phyloP scores from a whole-genome alignment of 179 eudicot genomes.

The Drosera spatulata region DNA sequence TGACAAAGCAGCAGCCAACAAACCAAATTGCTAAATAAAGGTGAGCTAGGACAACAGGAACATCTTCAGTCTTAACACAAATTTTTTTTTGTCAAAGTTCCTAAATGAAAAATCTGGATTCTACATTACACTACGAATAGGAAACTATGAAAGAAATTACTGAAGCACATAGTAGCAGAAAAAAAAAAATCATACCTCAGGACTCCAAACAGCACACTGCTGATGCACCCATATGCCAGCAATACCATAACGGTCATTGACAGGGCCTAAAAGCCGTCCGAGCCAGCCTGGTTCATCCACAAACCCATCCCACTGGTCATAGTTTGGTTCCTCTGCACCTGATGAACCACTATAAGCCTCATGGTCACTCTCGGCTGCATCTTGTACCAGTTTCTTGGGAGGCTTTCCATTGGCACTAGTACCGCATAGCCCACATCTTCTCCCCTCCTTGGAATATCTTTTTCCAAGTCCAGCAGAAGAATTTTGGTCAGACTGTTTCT shows the following conservation, averaged over 20 bases:
- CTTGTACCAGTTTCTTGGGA: conserved; percentile 59
- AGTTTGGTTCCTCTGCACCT: conserved; percentile 65
- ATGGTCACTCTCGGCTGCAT: conserved; percentile 74
- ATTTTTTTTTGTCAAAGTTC: no score
- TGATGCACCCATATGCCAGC: conserved; percentile 99
- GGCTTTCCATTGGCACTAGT: conserved; percentile 88
- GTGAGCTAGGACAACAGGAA: no score
- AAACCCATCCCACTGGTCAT: conserved; percentile 90
- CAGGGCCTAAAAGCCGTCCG: conserved; percentile 85
- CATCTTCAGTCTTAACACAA: no score
- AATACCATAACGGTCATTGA: conserved; percentile 87
- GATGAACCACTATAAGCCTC: conserved; percentile 87
- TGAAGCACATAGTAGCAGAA: no score
- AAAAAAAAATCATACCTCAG: conserved; percentile 54
- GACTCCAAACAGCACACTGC: conserved; percentile 99
- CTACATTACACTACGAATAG: no score
- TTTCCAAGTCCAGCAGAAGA: conserved; percentile 18
- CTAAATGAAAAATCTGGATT: no score
- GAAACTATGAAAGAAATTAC: no score
- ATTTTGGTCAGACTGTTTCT: conserved; percentile 15
- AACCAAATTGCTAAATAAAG: no score
- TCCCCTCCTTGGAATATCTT: conserved; percentile 54
- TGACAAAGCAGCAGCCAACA: no score
- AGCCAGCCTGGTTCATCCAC: conserved; percentile 96
- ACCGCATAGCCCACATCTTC: conserved; percentile 90